A percentile compares a stretch with the other conserved stretches of the same genome.
phyloP scores from a whole-genome alignment of 306 rosid species.

The Myrica gale region DNA sequence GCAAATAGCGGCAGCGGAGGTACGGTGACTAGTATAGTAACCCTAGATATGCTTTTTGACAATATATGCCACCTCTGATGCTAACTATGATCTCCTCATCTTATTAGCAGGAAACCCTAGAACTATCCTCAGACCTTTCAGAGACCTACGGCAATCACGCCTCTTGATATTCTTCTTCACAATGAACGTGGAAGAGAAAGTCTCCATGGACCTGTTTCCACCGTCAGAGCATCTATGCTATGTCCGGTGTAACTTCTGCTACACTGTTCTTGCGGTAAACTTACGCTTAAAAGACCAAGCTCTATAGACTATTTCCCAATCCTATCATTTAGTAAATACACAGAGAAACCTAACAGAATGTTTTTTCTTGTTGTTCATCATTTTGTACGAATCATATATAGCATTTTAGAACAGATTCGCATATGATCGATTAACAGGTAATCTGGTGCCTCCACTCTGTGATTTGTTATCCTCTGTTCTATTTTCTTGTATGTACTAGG shows the following conservation, averaged over 20 bases:
- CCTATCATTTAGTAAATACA: neutral
- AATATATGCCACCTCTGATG: no score
- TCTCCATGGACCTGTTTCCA: conserved; percentile 64
- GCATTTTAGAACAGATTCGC: neutral
- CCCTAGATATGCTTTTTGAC: conserved; percentile 40
- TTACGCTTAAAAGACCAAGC: neutral
- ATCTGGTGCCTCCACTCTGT: neutral
- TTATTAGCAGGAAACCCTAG: conserved; percentile 38
- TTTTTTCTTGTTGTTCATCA: neutral
- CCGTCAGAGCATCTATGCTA: conserved; percentile 90
- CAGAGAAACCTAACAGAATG: neutral
- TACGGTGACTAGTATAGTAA: conserved; percentile 36
- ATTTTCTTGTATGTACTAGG: conserved; percentile 37
- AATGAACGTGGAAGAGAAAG: conserved; percentile 75
- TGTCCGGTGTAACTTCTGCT: conserved; percentile 95
- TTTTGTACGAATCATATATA: no score
- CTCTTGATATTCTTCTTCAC: conserved; percentile 14
- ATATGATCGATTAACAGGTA: neutral
- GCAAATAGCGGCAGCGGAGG: conserved; percentile 40
- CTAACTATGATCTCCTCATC: neutral
- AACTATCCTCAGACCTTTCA: conserved; percentile 18
- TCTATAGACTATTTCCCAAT: neutral
- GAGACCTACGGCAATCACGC: neutral
- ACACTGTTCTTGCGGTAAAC: conserved; percentile 87
- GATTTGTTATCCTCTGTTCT: conserved; percentile 3